A percentile compares a stretch with the other conserved stretches of the same genome.
phyloP scores from a whole-genome alignment of 257 asterid genomes.

The Petunia axillaris region DNA sequence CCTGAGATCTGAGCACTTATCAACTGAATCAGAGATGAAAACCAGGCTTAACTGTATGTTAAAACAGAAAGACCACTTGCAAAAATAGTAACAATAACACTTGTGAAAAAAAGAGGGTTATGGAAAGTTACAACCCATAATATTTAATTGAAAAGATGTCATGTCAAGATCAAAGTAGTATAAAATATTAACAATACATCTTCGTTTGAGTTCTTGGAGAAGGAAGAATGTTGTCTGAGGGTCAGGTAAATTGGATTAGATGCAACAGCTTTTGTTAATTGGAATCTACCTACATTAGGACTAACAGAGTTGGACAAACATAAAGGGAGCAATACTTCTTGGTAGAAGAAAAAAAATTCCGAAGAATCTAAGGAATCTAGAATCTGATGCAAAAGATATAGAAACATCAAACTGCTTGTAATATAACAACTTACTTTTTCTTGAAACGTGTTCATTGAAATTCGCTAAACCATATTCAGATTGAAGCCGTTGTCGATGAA shows the following conservation, averaged over 20 bases:
- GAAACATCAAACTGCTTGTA: no score
- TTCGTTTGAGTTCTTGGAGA: not conserved
- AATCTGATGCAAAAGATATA: no score
- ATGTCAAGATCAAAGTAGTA: not conserved
- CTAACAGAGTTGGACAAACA: not conserved
- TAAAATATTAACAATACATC: not conserved
- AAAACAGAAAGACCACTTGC: not conserved
- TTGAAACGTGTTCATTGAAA: slow-evolving; percentile 58
- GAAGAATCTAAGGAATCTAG: not conserved
- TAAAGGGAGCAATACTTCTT: not conserved
- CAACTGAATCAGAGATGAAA: not conserved
- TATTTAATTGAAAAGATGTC: not conserved
- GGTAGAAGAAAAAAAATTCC: not conserved
- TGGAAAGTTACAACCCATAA: not conserved
- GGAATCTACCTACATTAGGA: not conserved
- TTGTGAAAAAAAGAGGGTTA: not conserved
- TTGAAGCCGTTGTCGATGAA: slow-evolving; percentile 60
- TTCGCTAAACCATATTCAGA: slow-evolving; percentile 71
- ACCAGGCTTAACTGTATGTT: not conserved
- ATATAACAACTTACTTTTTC: slow-evolving; percentile 47
- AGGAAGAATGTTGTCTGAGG: not conserved
- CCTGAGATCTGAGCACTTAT: not conserved
- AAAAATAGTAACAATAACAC: not conserved
- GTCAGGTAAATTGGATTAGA: not conserved
- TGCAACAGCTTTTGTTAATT: not conserved